A percentile compares a stretch with the other conserved stretches of the same genome.
These are phyloP conservation scores for Mortierella antarctica DNA, from an alignment of 192 early-diverging fungal genomes.

Conservation along the genomic window DNA sequence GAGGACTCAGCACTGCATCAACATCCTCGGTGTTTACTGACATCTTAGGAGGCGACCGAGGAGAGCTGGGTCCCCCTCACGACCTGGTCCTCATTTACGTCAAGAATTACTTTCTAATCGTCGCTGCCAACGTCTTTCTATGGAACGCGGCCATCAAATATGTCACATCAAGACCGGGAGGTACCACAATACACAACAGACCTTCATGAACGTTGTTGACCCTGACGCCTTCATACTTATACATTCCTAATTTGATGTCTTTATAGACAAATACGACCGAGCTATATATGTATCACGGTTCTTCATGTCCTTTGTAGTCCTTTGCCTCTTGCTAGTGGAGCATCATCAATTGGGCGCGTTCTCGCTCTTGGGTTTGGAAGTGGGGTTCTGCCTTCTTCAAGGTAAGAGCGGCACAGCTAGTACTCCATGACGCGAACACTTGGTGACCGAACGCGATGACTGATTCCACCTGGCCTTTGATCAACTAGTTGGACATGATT, in stretches of 20 bases:
- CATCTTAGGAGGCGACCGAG: too few relatives aligned
- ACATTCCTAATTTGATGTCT: background rate
- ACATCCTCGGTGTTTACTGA: too few relatives aligned
- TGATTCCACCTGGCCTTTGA: background rate
- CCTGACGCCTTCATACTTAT: background rate
- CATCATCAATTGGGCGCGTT: conserved; percentile 26
- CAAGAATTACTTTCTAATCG: conserved; percentile 37
- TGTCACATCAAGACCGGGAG: conserved; percentile 32
- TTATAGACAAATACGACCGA: conserved; percentile 35
- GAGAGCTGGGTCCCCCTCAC: background rate
- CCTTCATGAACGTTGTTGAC: background rate
- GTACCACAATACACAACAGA: conserved; percentile 11
- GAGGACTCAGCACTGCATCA: background rate
- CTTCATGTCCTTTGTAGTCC: conserved; percentile 29
- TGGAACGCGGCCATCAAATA: conserved; percentile 41
- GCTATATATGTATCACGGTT: conserved; percentile 36
- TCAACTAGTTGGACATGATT: conserved; percentile 26
- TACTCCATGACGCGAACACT: background rate
- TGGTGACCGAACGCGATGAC: too few relatives aligned
- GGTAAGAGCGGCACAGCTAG: conserved; percentile 1
- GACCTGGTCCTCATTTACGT: conserved; percentile 15
- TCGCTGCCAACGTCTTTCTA: conserved; percentile 39
- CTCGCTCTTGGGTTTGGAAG: conserved; percentile 25
- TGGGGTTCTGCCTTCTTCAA: conserved; percentile 38
- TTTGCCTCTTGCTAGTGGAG: conserved; percentile 29